Percentiles rank a stretch among this genome's conserved stretches.
Conservation (phyloP, 225 moss, liverwort and hornwort species). For the Polytrichum commune region DNA sequence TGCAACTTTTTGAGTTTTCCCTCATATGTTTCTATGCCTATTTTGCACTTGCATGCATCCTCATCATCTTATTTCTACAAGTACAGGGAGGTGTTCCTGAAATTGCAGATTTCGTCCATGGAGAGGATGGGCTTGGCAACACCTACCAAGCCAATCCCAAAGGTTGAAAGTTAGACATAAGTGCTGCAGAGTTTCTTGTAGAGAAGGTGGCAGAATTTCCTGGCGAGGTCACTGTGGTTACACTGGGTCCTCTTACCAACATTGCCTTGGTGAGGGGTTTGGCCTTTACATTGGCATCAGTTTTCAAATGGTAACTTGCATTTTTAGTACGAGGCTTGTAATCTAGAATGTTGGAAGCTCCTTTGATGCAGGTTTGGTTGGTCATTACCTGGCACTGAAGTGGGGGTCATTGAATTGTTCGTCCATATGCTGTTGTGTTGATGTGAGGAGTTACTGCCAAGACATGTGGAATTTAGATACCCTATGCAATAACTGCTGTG, state of each 20-base stretch:
- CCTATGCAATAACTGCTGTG: too few relatives aligned
- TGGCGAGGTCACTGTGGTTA: constrained; percentile 72
- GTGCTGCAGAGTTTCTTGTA: constrained; percentile 77
- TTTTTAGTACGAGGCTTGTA: not conserved
- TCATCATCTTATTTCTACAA: constrained; percentile 14
- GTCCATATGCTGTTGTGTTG: too few relatives aligned
- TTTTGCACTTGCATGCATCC: constrained; percentile 3
- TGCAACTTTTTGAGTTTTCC: too few relatives aligned
- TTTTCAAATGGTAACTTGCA: not conserved
- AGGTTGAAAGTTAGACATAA: constrained; percentile 45
- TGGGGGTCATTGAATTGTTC: too few relatives aligned
- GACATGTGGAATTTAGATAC: too few relatives aligned
- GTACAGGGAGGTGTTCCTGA: constrained; percentile 60
- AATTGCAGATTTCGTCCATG: constrained; percentile 81
- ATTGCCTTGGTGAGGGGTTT: constrained; percentile 66
- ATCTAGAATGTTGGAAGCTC: too few relatives aligned
- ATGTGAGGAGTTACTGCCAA: too few relatives aligned
- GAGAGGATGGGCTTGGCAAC: constrained; percentile 85
- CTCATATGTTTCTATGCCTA: not conserved
- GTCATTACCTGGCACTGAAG: too few relatives aligned
- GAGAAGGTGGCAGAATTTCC: constrained; percentile 61
- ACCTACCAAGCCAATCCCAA: constrained; percentile 60
- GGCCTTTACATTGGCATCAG: not conserved
- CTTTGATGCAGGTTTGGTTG: too few relatives aligned
- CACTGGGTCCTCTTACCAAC: constrained; percentile 90